A percentile compares a stretch with the other conserved stretches of the same genome.
Conservation (phyloP, 768 basidiomycete genomes). For the Strobilomyces dryophilus region DNA sequence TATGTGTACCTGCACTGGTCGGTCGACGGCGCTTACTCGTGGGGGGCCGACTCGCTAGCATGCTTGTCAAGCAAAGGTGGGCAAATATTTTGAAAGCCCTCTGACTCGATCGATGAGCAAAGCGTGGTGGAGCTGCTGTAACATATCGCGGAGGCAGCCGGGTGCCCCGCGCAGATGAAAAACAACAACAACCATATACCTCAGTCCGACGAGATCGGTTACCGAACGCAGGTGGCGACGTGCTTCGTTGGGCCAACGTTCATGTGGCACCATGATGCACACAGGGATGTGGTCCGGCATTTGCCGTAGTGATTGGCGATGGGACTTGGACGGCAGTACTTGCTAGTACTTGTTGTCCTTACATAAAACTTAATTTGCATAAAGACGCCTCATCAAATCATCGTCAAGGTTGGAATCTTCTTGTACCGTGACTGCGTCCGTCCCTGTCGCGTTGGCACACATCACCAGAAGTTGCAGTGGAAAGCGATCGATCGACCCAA, state of each 20-base stretch:
- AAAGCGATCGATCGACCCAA: background rate
- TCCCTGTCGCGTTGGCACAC: background rate
- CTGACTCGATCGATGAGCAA: background rate
- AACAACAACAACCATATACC: background rate
- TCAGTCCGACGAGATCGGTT: conserved; percentile 1
- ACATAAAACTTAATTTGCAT: background rate
- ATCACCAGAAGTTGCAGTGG: background rate
- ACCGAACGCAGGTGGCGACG: background rate
- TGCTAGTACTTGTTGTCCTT: too few relatives aligned
- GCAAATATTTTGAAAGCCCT: background rate
- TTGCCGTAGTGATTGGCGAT: too few relatives aligned
- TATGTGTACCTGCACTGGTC: background rate
- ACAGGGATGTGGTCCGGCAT: background rate
- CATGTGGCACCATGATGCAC: background rate
- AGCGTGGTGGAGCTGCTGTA: background rate
- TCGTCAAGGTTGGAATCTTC: background rate
- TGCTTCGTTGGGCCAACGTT: too few relatives aligned
- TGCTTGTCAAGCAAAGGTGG: background rate
- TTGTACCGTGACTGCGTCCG: background rate
- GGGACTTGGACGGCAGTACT: too few relatives aligned
- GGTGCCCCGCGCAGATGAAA: background rate
- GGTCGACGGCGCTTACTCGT: background rate
- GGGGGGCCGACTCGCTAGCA: too few relatives aligned
- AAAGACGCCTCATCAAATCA: background rate
- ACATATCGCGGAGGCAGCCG: background rate